These are phyloP conservation scores for Leccinum imitatum DNA, from an alignment of 768 basidiomycete genomes.

Conservation along the genomic window DNA sequence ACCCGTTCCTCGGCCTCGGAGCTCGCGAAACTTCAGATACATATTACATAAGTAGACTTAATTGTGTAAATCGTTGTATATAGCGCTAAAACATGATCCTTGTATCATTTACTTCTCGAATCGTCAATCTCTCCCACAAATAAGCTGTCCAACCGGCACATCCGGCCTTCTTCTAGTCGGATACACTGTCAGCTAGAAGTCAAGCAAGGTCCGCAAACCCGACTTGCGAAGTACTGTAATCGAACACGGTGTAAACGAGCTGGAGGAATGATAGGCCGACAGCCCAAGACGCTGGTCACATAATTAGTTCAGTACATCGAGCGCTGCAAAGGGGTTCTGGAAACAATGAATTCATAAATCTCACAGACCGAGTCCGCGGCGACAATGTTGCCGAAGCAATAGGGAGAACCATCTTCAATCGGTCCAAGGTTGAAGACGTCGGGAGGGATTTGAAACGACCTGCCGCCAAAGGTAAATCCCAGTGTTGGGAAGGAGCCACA, in stretches of 20 bases:
- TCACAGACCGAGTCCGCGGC: background rate
- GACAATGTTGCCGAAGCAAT: background rate
- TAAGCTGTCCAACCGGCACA: background rate
- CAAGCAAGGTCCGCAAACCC: background rate
- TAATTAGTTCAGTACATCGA: background rate
- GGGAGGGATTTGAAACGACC: background rate
- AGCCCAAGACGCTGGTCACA: background rate
- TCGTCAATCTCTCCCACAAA: background rate
- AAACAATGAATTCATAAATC: background rate
- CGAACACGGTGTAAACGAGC: background rate
- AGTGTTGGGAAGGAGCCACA: background rate
- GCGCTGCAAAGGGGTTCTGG: background rate
- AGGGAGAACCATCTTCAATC: background rate
- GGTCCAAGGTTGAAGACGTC: background rate
- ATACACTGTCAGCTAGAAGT: background rate
- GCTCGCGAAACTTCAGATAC: too few species aligned
- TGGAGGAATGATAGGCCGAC: background rate
- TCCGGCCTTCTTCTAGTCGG: too few species aligned
- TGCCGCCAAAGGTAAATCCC: background rate
- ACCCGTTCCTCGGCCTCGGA: too few species aligned
- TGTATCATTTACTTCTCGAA: too few species aligned
- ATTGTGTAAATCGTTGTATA: too few species aligned
- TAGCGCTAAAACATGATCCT: too few species aligned
- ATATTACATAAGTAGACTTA: too few species aligned
- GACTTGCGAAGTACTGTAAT: background rate